phyloP scores from a whole-genome alignment of 352 stramenopile species.

The Pythium graminicola region DNA sequence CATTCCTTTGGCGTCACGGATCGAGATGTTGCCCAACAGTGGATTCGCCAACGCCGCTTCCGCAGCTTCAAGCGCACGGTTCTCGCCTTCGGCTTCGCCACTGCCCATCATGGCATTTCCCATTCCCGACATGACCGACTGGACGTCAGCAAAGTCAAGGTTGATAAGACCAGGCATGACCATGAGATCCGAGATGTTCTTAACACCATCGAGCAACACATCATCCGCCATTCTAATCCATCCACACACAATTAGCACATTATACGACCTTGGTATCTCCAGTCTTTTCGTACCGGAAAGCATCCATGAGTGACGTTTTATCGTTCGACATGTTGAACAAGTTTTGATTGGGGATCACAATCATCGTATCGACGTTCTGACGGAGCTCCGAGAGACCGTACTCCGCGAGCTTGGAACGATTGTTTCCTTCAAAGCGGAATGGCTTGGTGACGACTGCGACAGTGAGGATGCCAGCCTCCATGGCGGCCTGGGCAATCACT shows the following conservation, averaged over 20 bases:
- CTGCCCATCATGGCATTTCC: slow-evolving; percentile 96
- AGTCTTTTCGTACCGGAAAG: slow-evolving; percentile 92
- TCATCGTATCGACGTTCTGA: slow-evolving; percentile 93
- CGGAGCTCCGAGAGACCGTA: slow-evolving; percentile 89
- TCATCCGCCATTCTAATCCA: no score
- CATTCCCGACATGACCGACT: slow-evolving; percentile 92
- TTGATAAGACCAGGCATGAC: slow-evolving; percentile 96
- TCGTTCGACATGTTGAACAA: slow-evolving; percentile 90
- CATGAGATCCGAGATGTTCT: slow-evolving; percentile 95
- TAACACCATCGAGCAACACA: slow-evolving; percentile 93
- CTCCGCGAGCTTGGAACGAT: slow-evolving; percentile 91
- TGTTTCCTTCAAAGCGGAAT: slow-evolving; percentile 94
- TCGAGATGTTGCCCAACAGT: slow-evolving; percentile 90
- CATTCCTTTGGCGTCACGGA: slow-evolving; percentile 91
- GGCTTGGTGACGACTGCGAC: slow-evolving; percentile 95
- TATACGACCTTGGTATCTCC: no score
- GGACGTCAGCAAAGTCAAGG: slow-evolving; percentile 96
- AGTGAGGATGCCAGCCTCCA: slow-evolving; percentile 91
- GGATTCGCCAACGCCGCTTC: slow-evolving; percentile 93
- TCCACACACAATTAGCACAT: no score
- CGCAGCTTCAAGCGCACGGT: slow-evolving; percentile 85
- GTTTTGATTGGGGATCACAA: slow-evolving; percentile 97
- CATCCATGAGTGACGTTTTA: slow-evolving; percentile 90
- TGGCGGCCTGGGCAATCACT: slow-evolving; percentile 90
- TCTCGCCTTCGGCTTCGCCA: slow-evolving; percentile 61